Evolutionary conservation across 1,139 yeast species (phyloP), one percentile per base, ranked within the genome.

Genomic region (Yamadazyma mexicana): DNA sequence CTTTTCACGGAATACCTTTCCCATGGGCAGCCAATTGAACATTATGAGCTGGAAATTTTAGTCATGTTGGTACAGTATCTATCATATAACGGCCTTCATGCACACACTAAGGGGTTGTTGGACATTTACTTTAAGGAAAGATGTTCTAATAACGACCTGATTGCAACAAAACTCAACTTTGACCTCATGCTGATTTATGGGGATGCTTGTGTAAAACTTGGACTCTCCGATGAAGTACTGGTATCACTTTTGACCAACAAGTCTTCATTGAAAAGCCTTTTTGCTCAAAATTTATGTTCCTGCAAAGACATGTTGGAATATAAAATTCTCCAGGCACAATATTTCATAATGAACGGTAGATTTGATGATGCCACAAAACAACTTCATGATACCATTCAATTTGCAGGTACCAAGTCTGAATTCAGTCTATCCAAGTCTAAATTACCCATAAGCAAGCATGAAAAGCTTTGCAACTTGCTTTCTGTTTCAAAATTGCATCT

Each of bases 401-500:
- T 61, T 18, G 41, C 68, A n/a, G 32, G 42, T 15, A 50, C 66
- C 10, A 60, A 58, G 38, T 50, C 54, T 1, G 73, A 70, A 40
- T 62, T 64, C 49, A 44, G 56, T 38, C 44, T 64, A 32, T 27
- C 47, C 35, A 48, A 58, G 4, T 34, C 40, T 6, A 24, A 33
- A 7, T 15, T 32, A 0, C 45, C 49, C 8, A 47, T 55, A 2
- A 46, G 56, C 20, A 45, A 64, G 35, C 42, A 43, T 8, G 55
- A 54, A 1, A 69, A 64, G 33, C 56, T 73, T 31, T 45, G 46
- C 2, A 62, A 69, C 35, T 51, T 77, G n/a, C 32, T 68, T 4
- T 35, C 64, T 2, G 47, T 73, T 12, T 66, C 75, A 0, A 58
- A 52, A 27, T 62, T 74, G 34, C 73, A 73, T 33, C 38, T 53